A percentile compares a stretch with the other conserved stretches of the same genome.
Evolutionary conservation across 768 basidiomycete species (phyloP).

Genomic region (Macrolepiota fuliginosa): DNA sequence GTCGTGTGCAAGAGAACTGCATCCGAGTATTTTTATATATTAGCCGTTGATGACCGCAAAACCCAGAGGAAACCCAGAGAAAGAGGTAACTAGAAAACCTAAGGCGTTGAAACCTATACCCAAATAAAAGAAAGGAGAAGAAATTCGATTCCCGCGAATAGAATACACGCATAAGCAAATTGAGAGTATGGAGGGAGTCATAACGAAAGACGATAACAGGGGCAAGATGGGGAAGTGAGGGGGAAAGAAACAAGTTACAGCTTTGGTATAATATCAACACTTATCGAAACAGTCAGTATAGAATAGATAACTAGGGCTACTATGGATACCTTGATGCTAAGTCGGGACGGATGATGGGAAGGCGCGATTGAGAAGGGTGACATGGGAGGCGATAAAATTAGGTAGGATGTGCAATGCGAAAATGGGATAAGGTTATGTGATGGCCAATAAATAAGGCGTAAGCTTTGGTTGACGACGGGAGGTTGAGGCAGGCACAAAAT

Average conservation of each 20-base stretch:
- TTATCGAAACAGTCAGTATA: constrained; percentile 12
- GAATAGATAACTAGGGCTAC: constrained; percentile 11
- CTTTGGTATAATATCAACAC: constrained; percentile 8
- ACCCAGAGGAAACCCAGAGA: not conserved
- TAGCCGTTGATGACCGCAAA: not conserved
- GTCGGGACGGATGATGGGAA: not conserved
- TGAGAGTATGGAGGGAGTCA: not conserved
- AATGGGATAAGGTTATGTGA: constrained; percentile 9
- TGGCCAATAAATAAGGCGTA: constrained; percentile 10
- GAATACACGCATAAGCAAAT: constrained; percentile 6
- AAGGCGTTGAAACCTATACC: not conserved
- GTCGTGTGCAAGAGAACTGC: constrained; percentile 1
- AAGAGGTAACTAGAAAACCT: not conserved
- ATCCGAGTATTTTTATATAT: not conserved
- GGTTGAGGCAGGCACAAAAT: not conserved
- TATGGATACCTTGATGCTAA: constrained; percentile 2
- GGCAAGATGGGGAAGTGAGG: not conserved
- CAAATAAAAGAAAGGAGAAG: not conserved
- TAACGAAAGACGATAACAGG: not conserved
- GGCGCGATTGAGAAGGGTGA: not conserved
- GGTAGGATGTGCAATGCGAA: not conserved
- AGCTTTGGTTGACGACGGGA: not conserved
- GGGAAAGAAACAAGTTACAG: not conserved
- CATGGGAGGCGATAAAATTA: constrained; percentile 5
- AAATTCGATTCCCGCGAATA: constrained; percentile 10